A percentile compares a stretch with the other conserved stretches of the same genome.
phyloP scores from a whole-genome alignment of 1,284 basidiomycete genomes.

The Heterobasidion occidentale region DNA sequence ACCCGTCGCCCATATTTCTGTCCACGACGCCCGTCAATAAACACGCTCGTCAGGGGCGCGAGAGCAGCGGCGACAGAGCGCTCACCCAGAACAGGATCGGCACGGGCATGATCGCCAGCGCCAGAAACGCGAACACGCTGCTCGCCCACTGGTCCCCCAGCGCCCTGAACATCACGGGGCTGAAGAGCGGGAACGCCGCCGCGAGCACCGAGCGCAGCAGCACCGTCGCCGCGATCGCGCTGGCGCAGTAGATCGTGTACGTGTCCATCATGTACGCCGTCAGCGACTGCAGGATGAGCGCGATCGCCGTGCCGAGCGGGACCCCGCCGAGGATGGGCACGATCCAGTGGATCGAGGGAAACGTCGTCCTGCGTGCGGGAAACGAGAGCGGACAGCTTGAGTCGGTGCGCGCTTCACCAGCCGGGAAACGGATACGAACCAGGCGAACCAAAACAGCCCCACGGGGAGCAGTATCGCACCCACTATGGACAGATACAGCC shows the following conservation, averaged over 20 bases:
- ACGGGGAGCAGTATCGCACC: constrained; percentile 48
- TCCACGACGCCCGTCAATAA: neutral
- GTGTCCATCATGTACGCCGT: constrained; percentile 62
- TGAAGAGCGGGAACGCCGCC: constrained; percentile 57
- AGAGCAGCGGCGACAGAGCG: constrained; percentile 1
- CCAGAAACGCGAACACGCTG: constrained; percentile 52
- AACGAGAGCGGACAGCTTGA: neutral
- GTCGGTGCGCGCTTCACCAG: neutral
- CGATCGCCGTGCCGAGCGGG: constrained; percentile 57
- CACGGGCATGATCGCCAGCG: constrained; percentile 47
- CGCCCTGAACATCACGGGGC: constrained; percentile 43
- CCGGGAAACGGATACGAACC: constrained; percentile 16
- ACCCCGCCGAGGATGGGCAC: constrained; percentile 53
- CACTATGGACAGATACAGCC: constrained; percentile 49
- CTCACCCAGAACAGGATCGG: constrained; percentile 41
- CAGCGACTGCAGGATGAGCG: constrained; percentile 50
- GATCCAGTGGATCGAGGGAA: constrained; percentile 50
- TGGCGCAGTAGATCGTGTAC: constrained; percentile 56
- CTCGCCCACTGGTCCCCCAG: constrained; percentile 64
- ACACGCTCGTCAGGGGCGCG: neutral
- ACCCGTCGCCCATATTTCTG: constrained; percentile 54
- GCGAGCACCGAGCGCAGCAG: constrained; percentile 60
- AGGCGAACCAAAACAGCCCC: constrained; percentile 59
- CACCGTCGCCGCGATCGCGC: constrained; percentile 63
- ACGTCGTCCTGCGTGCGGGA: constrained; percentile 38